Percentiles rank a stretch among this genome's conserved stretches.
Conservation (phyloP, 2,329 filamentous ascomycete species). For the Volutella citrinella region DNA sequence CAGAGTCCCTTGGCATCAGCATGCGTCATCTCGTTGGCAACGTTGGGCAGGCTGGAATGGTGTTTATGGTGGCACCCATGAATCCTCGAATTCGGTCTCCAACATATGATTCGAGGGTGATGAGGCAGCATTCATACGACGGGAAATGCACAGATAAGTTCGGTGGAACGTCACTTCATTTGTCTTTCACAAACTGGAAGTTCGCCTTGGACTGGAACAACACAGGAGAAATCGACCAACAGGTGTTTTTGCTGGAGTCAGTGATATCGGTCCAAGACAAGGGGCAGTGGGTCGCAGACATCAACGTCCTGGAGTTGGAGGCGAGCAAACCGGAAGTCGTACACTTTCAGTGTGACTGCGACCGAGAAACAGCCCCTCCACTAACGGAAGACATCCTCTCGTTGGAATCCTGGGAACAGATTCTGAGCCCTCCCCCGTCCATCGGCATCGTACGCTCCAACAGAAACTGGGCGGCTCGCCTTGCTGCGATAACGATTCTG, state of each 20-base stretch:
- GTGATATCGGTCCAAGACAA: conserved; percentile 19
- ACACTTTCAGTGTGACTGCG: conserved; percentile 3
- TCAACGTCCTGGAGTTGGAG: conserved; percentile 15
- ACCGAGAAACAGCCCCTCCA: conserved; percentile 1
- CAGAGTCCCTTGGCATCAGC: neutral
- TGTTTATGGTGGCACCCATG: conserved; percentile 7
- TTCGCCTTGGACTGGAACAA: conserved; percentile 8
- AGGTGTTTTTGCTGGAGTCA: conserved; percentile 15
- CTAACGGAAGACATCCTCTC: conserved; percentile 2
- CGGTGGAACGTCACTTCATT: conserved; percentile 13
- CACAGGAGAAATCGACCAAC: conserved; percentile 12
- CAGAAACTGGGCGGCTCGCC: conserved; percentile 6
- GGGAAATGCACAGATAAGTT: conserved; percentile 3
- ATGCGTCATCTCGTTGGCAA: conserved; percentile 9
- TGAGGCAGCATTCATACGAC: conserved; percentile 3
- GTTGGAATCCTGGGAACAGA: conserved; percentile 10
- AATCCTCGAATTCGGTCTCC: conserved; percentile 6
- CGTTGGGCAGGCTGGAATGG: conserved; percentile 9
- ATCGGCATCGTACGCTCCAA: conserved; percentile 4
- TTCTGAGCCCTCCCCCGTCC: conserved; percentile 5
- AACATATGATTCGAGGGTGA: conserved; percentile 1
- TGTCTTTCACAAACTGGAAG: conserved; percentile 17
- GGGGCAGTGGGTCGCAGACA: conserved; percentile 20
- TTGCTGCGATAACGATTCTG: conserved; percentile 4
- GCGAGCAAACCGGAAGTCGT: neutral